Evolutionary conservation across 169 alveolate species (phyloP), one percentile per base, ranked within the genome.

Genomic region (Ichthyophthirius multifiliis): DNA sequence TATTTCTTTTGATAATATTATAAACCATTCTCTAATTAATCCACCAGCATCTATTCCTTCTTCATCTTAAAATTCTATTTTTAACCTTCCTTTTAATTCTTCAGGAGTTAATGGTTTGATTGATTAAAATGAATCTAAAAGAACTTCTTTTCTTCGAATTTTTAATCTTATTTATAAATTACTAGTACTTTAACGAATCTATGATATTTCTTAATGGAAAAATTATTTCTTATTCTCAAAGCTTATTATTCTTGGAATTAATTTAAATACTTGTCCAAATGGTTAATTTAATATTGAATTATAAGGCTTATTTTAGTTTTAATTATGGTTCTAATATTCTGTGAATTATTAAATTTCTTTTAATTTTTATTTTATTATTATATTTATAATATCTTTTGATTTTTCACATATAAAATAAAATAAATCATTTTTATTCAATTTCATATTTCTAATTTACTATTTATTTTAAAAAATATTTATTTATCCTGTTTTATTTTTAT

Each of bases 21-120:
- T 94, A 76, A 96, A 97, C 99, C 99, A 99, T 88, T 99, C 99
- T 83, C 99, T 90, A 35, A 99, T 98, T 5, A 99, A 95, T 12
- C 99, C 99, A 5, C 99, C 99, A 15, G 99, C 99, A 88, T 99
- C 99, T 71, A 98, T 92, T 30, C 99, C 99, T 83, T 98, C 99
- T 86, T 99, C 99, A 41, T 98, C 99, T 62, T 94, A 94, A 84
- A 98, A 99, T 31, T 94, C 86, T 27, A 99, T 98, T 44, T 92
- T 87, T 45, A 98, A 84, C 85, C 96, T 97, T 35, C 99, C 98
- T 82, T 97, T 93, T 95, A 97, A 93, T 89, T 97, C 99, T 37
- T 97, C 98, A 1, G 99, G 97, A 10, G 95, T 80, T 48, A 94
- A 89, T 73, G 85, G 78, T 15, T 97, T 87, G 47, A 98, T 84